Evolutionary conservation across 495 filamentous ascomycete genomes (phyloP), one percentile per base, ranked within the genome.

Genomic region (Echria macrotheca): DNA sequence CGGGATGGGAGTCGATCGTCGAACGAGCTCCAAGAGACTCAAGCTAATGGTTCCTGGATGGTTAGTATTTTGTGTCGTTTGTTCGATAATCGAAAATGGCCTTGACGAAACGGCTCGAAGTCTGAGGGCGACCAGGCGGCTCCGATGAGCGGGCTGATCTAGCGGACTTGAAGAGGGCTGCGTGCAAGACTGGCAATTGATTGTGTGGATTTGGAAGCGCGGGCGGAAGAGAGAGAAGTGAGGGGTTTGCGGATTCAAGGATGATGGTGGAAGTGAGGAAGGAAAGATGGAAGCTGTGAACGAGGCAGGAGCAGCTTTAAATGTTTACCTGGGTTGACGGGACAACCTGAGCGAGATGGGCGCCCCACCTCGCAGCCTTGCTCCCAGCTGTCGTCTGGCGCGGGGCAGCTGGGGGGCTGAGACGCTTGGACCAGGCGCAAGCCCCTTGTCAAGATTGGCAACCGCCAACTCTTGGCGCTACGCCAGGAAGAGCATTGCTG

Each of bases 41-140:
- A 78, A 82, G 39, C 69, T 61, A 80, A 82, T 78, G 79, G 72
- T 76, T 82, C 78, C 75, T 79, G 74, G 70, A 69, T 36, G 67
- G 69, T 69, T 73, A 70, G 69, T 71, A 76, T 73, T 69, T 74
- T 66, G 69, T 71, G 53, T 67, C 44, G 65, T 65, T 53, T 67
- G 55, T 73, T 41, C 61, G 51, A 72, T 71, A 70, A 74, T 75
- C 70, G 70, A 68, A 63, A 46, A 49, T 49, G 67, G 60, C 63
- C 72, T 68, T 55, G 49, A 37, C 53, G 53, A 59, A 57, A 57
- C 50, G 56, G 58, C 65, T 59, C 37, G 18, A 51, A 63, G 73
- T 71, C 67, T 66, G 68, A 63, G 70, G 70, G 64, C 68, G 71
- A 72, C 63, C 70, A 65, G 59, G 64, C 64, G 66, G 61, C 63